Conservation (phyloP, 2,329 filamentous ascomycete species). For the Ascochyta rabiei region DNA sequence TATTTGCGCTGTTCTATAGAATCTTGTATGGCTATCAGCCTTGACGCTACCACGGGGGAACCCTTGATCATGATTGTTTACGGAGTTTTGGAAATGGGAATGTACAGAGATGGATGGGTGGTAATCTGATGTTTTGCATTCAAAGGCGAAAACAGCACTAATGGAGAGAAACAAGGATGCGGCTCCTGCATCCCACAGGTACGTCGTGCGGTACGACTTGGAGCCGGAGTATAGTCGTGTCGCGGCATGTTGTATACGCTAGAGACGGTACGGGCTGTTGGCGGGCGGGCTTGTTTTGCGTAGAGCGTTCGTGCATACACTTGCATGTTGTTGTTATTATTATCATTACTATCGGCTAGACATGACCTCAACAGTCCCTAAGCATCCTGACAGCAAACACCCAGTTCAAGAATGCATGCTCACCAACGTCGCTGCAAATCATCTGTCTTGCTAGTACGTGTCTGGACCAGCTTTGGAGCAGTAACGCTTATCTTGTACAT, state of each 20-base stretch:
- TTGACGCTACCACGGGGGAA: background rate
- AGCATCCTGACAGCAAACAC: background rate
- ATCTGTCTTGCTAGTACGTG: too few relatives aligned
- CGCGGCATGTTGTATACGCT: slow-evolving; percentile 7
- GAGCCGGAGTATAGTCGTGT: slow-evolving; percentile 4
- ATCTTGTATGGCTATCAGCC: background rate
- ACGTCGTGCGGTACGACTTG: background rate
- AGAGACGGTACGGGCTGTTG: background rate
- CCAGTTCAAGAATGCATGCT: too few relatives aligned
- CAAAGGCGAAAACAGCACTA: background rate
- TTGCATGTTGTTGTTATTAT: background rate
- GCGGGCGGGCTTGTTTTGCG: background rate
- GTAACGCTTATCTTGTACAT: too few relatives aligned
- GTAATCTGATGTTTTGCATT: slow-evolving; percentile 7
- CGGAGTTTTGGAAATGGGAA: slow-evolving; percentile 7
- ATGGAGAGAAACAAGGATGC: background rate
- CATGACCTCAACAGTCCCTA: background rate
- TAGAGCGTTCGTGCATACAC: slow-evolving; percentile 11
- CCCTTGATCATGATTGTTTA: background rate
- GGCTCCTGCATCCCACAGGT: too few relatives aligned
- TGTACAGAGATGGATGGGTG: slow-evolving; percentile 7
- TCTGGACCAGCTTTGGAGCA: too few relatives aligned
- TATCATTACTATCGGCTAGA: slow-evolving; percentile 4
- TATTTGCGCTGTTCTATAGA: background rate
- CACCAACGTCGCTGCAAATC: too few relatives aligned